Evolutionary conservation across 169 alveolate genomes (phyloP).

Genomic region (Plasmodium knowlesi): DNA sequence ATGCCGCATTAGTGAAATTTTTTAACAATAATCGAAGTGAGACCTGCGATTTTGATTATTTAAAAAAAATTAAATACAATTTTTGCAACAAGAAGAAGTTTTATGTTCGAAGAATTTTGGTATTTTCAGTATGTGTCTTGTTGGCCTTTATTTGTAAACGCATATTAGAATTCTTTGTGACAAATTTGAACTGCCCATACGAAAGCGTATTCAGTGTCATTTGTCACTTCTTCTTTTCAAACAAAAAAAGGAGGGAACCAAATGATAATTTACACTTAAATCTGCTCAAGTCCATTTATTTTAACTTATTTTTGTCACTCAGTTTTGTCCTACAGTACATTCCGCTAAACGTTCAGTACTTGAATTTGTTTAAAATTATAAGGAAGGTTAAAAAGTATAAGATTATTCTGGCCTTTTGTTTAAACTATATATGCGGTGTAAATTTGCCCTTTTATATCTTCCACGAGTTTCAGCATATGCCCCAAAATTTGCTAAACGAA

Average conservation of each 20-base stretch:
- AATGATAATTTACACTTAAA: slow-evolving; percentile 51
- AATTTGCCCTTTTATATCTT: slow-evolving; percentile 57
- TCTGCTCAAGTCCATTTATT: slow-evolving; percentile 57
- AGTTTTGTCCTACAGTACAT: slow-evolving; percentile 65
- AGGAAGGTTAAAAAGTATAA: slow-evolving; percentile 63
- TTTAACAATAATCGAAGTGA: slow-evolving; percentile 65
- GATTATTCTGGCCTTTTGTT: slow-evolving; percentile 37
- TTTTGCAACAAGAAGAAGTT: slow-evolving; percentile 52
- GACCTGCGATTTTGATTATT: slow-evolving; percentile 27
- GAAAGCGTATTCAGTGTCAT: slow-evolving; percentile 43
- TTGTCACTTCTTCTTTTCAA: slow-evolving; percentile 49
- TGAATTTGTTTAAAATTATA: slow-evolving; percentile 67
- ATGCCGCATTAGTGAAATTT: slow-evolving; percentile 58
- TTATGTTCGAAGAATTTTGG: slow-evolving; percentile 26
- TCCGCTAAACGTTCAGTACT: slow-evolving; percentile 54
- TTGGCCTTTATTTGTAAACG: slow-evolving; percentile 49
- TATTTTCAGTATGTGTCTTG: slow-evolving; percentile 58
- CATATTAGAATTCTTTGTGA: slow-evolving; percentile 49
- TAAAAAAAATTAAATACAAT: slow-evolving; percentile 51
- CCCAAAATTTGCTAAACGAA: slow-evolving; percentile 20
- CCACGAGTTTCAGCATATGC: slow-evolving; percentile 29
- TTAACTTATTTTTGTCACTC: slow-evolving; percentile 55
- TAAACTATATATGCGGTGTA: slow-evolving; percentile 64
- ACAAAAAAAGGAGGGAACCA: background rate
- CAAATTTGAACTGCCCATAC: slow-evolving; percentile 24